Evolutionary conservation across 2,329 filamentous ascomycete genomes (phyloP), one percentile per base, ranked within the genome.

Genomic region (Sporothrix mexicana): DNA sequence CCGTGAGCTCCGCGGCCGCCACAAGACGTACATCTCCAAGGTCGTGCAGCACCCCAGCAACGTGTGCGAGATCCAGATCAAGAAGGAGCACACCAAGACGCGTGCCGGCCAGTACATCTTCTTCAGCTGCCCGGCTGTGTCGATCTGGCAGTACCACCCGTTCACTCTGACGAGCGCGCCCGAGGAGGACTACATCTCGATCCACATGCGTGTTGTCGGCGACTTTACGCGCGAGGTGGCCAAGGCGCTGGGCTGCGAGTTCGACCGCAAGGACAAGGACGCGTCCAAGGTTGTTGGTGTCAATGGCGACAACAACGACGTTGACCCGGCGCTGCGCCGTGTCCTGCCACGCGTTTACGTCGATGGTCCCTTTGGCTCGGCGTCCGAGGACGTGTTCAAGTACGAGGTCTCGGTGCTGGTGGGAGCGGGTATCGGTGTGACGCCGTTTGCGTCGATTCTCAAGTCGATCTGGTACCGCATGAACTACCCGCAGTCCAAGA

Each of bases 401-500:
- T 95, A 94, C 80, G 93, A 95, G 82, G 87, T 93, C 53, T 88
- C 92, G 6, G 85, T 95, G 36, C 87, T 95, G n/a, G 91, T 92
- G 73, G 93, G 93, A 74, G 93, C 92, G 0, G 93, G 93, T 81
- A 95, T 95, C 76, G 93, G 93, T 76, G 92, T 95, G 13, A 95
- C 93, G n/a, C 93, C 93, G 0, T 95, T 94, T 82, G 93, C 93
- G 13, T 94, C 92, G 0, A 95, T 95, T 77, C 87, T 95, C 79
- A 97, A 97, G 85, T 94, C 92, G 70, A 95, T 97, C 82, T 97
- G 93, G 93, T 97, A 96, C 85, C 90, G 93, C 68, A 94, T 95
- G 91, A 95, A 94, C 86, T 95, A 93, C 82, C 92, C 92, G 2
- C 91, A 93, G 80, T 89, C 91, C 81, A 92, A 92, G 83, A 95